phyloP scores from a whole-genome alignment of 176 grass and related monocot genomes.

The Triticum dicoccoides region DNA sequence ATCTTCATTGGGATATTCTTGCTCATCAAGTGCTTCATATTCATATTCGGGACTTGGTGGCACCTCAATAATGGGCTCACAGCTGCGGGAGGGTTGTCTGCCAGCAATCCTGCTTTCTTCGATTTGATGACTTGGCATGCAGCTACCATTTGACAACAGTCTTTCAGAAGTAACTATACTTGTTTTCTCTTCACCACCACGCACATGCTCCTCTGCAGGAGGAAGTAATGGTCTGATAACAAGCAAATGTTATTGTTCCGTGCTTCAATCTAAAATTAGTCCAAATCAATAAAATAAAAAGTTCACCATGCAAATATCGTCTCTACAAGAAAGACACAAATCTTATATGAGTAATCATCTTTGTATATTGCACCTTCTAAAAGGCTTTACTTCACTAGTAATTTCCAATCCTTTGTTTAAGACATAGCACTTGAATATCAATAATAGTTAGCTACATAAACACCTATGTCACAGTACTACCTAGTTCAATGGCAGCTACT shows the following conservation, averaged over 20 bases:
- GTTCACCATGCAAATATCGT: neutral
- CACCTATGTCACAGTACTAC: neutral
- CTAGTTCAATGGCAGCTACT: neutral
- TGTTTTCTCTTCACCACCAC: slow-evolving; percentile 16
- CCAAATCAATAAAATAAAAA: slow-evolving; percentile 11
- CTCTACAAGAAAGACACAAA: neutral
- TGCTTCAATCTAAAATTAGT: slow-evolving; percentile 7
- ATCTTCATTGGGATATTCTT: slow-evolving; percentile 23
- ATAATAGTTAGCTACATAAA: neutral
- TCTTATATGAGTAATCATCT: neutral
- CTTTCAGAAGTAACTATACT: slow-evolving; percentile 23
- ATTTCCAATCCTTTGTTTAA: neutral
- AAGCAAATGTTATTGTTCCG: slow-evolving; percentile 27
- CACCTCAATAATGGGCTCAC: slow-evolving; percentile 47
- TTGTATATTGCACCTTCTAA: neutral
- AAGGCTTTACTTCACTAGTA: neutral
- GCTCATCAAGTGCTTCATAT: slow-evolving; percentile 19
- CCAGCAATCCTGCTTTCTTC: slow-evolving; percentile 25
- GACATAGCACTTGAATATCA: neutral
- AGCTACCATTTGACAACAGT: slow-evolving; percentile 1
- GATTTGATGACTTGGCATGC: slow-evolving; percentile 17
- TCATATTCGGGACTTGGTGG: slow-evolving; percentile 50
- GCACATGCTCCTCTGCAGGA: slow-evolving; percentile 29
- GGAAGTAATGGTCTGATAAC: slow-evolving; percentile 33
- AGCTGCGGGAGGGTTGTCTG: slow-evolving; percentile 2